phyloP scores from a whole-genome alignment of 495 filamentous ascomycete genomes.

The Tuber borchii region DNA sequence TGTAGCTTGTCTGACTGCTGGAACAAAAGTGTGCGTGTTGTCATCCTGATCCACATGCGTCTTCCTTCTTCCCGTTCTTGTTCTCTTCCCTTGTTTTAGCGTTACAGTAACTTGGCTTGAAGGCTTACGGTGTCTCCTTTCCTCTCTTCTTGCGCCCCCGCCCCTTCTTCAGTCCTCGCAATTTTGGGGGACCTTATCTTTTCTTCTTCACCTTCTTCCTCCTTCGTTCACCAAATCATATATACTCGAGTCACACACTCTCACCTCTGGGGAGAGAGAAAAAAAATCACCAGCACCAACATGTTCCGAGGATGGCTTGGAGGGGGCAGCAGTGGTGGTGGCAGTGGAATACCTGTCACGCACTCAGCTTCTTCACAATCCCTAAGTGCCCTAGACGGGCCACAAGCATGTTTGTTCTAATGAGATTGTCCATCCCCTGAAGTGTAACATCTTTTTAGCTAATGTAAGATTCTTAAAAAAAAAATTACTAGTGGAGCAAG shows the following conservation, averaged over 20 bases:
- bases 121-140: not conserved
- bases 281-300: not conserved
- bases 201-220: conserved; percentile 10
- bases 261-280: not conserved
- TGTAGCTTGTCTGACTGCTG: not conserved
- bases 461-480: conserved; percentile 1
- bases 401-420: conserved; percentile 52
- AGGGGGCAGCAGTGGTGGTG: conserved; percentile 12
- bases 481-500: conserved; percentile 53
- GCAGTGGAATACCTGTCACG: conserved; percentile 16
- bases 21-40: not conserved
- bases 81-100: not conserved
- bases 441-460: conserved; percentile 20
- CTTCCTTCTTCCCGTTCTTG: not conserved
- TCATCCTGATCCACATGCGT: not conserved
- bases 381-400: conserved; percentile 54
- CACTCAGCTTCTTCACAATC: conserved; percentile 50
- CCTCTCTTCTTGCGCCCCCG: not conserved
- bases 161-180: not conserved
- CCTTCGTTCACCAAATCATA: not conserved
- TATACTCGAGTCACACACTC: not conserved
- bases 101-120: not conserved
- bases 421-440: conserved; percentile 9
- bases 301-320: conserved; percentile 38
- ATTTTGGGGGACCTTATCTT: not conserved